A percentile compares a stretch with the other conserved stretches of the same genome.
Conservation (phyloP, 2,329 filamentous ascomycete genomes). For the Aspergillus intermedius region DNA sequence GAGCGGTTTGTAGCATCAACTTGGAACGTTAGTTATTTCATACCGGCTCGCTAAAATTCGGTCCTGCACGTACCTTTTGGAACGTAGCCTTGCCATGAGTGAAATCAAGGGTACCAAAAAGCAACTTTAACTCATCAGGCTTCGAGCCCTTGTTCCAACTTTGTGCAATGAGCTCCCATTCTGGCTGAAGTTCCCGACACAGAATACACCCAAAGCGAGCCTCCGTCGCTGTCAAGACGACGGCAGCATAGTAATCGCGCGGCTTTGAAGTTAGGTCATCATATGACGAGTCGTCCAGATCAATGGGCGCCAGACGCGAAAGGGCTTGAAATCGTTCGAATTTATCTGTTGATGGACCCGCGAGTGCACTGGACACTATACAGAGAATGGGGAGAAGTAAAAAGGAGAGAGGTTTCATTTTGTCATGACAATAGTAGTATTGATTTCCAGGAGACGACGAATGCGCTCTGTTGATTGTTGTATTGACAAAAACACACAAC, state of each 20-base stretch:
- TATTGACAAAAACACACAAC: background rate
- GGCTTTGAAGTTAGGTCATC: slow-evolving; percentile 66
- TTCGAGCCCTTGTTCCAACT: slow-evolving; percentile 86
- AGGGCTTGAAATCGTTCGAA: slow-evolving; percentile 67
- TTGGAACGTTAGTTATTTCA: slow-evolving; percentile 33
- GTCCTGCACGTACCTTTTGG: slow-evolving; percentile 62
- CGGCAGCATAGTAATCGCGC: slow-evolving; percentile 73
- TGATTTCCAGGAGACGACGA: background rate
- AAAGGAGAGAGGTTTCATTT: slow-evolving; percentile 27
- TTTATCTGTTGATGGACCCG: slow-evolving; percentile 57
- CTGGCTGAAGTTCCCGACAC: slow-evolving; percentile 85
- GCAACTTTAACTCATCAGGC: slow-evolving; percentile 44
- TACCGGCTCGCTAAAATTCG: background rate
- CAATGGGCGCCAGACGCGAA: slow-evolving; percentile 61
- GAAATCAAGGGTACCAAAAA: slow-evolving; percentile 87
- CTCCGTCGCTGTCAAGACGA: slow-evolving; percentile 84
- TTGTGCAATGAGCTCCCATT: slow-evolving; percentile 80
- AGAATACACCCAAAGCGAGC: slow-evolving; percentile 75
- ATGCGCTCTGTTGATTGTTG: background rate
- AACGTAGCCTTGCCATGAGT: slow-evolving; percentile 75
- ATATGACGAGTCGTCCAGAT: slow-evolving; percentile 72
- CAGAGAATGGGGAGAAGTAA: slow-evolving; percentile 36
- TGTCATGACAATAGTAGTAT: slow-evolving; percentile 9
- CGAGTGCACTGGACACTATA: slow-evolving; percentile 21
- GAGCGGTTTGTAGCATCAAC: slow-evolving; percentile 91